Conservation (phyloP, 2,329 filamentous ascomycete species). For the Seiridium unicorne region DNA sequence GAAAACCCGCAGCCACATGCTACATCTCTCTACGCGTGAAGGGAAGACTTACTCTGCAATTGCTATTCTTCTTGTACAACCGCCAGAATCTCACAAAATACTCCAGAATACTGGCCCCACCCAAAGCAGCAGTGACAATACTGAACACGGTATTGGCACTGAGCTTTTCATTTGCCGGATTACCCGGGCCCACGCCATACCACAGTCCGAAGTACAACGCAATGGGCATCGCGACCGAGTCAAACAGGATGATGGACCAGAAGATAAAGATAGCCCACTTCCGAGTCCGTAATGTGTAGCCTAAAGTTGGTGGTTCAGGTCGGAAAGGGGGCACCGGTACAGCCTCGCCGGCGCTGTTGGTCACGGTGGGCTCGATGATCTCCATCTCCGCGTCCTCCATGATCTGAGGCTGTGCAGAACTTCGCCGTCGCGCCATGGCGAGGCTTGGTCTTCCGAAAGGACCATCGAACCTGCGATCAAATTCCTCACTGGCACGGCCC, state of each 20-base stretch:
- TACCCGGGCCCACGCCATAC: conserved; percentile 38
- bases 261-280: conserved; percentile 57
- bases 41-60: conserved; percentile 46
- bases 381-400: background rate
- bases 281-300: conserved; percentile 24
- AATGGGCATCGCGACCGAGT: conserved; percentile 57
- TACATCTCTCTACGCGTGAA: background rate
- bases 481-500: conserved; percentile 19
- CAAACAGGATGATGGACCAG: conserved; percentile 58
- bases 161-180: conserved; percentile 29
- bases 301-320: conserved; percentile 12
- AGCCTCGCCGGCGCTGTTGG: background rate
- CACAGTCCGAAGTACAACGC: conserved; percentile 59
- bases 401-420: background rate
- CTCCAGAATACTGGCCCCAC: conserved; percentile 49
- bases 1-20: too few species aligned
- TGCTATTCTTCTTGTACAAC: conserved; percentile 49
- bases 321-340: background rate
- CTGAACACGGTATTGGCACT: conserved; percentile 37
- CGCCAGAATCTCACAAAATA: conserved; percentile 51
- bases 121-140: conserved; percentile 49
- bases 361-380: background rate
- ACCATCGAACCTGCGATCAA: conserved; percentile 22
- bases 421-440: conserved; percentile 17
- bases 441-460: conserved; percentile 23